Conservation (phyloP, 2,329 filamentous ascomycete species). For the Myriosclerotinia curreyana region DNA sequence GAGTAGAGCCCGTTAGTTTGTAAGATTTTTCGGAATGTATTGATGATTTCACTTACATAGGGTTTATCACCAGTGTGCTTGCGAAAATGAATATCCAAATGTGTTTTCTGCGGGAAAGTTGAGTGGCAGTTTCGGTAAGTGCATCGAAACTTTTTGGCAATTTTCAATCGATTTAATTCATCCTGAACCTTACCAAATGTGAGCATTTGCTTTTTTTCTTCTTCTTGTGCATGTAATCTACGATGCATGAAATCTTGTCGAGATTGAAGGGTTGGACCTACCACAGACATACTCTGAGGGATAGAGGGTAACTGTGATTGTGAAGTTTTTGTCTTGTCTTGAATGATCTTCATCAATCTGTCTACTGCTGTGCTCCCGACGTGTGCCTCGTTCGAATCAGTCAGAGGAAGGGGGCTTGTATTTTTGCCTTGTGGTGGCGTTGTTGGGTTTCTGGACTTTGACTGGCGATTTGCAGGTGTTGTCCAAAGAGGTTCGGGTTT, state of each 20-base stretch:
- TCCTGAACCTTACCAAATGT: slow-evolving; percentile 30
- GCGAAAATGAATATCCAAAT: slow-evolving; percentile 83
- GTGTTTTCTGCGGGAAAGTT: slow-evolving; percentile 86
- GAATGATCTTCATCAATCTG: slow-evolving; percentile 83
- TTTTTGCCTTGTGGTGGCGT: slow-evolving; percentile 19
- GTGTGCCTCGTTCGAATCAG: slow-evolving; percentile 41
- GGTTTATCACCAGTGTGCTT: slow-evolving; percentile 89
- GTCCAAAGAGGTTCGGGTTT: slow-evolving; percentile 40
- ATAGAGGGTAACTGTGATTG: slow-evolving; percentile 30
- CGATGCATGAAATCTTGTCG: slow-evolving; percentile 20
- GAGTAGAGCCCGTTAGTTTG: background rate
- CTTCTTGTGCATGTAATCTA: slow-evolving; percentile 18
- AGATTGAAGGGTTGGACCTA: slow-evolving; percentile 39
- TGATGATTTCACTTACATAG: slow-evolving; percentile 61
- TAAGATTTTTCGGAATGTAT: background rate
- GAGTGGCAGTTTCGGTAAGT: slow-evolving; percentile 71
- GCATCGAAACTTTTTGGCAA: slow-evolving; percentile 74
- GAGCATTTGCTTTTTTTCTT: slow-evolving; percentile 30
- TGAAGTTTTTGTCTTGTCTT: slow-evolving; percentile 56
- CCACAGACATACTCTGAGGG: slow-evolving; percentile 31
- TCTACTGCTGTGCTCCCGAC: slow-evolving; percentile 82
- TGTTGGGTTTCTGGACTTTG: background rate
- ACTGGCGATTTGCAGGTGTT: slow-evolving; percentile 20
- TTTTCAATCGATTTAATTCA: slow-evolving; percentile 24
- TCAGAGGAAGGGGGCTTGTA: slow-evolving; percentile 21